phyloP scores from a whole-genome alignment of 805 yeast genomes.

The Candida sakaeoensis region DNA sequence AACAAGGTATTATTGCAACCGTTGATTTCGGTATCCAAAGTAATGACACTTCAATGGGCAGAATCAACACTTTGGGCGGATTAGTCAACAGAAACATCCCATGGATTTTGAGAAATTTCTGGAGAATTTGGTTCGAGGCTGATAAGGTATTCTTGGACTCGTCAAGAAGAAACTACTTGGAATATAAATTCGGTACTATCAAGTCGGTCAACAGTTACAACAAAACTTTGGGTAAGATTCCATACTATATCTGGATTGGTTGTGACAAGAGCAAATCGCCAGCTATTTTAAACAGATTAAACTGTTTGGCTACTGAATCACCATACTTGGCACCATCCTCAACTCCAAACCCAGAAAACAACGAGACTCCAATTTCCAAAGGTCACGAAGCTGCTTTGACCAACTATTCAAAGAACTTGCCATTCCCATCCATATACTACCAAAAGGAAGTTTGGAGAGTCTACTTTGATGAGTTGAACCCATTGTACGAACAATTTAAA shows the following conservation, averaged over 20 bases:
- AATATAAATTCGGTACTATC: constrained; percentile 77
- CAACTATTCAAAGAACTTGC: constrained; percentile 61
- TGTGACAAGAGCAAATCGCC: constrained; percentile 38
- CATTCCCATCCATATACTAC: constrained; percentile 77
- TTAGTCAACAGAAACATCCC: constrained; percentile 65
- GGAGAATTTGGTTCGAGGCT: constrained; percentile 87
- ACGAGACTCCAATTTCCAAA: constrained; percentile 43
- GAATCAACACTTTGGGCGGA: constrained; percentile 75
- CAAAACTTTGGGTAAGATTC: constrained; percentile 64
- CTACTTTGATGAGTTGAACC: constrained; percentile 68
- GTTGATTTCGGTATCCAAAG: constrained; percentile 83
- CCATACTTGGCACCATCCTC: constrained; percentile 68
- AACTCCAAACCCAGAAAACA: constrained; percentile 18
- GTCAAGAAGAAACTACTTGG: constrained; percentile 77
- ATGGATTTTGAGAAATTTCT: constrained; percentile 74
- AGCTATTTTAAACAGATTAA: constrained; percentile 56
- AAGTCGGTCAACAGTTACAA: constrained; percentile 70
- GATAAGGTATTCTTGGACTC: constrained; percentile 78
- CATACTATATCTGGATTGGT: constrained; percentile 82
- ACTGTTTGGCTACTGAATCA: constrained; percentile 75
- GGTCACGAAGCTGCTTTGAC: constrained; percentile 74
- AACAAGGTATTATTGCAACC: constrained; percentile 60
- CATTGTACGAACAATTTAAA: constrained; percentile 66
- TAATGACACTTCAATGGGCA: constrained; percentile 58
- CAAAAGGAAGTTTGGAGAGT: constrained; percentile 77